Evolutionary conservation across 2,329 filamentous ascomycete genomes (phyloP).

Genomic region (Aspergillus floridensis): DNA sequence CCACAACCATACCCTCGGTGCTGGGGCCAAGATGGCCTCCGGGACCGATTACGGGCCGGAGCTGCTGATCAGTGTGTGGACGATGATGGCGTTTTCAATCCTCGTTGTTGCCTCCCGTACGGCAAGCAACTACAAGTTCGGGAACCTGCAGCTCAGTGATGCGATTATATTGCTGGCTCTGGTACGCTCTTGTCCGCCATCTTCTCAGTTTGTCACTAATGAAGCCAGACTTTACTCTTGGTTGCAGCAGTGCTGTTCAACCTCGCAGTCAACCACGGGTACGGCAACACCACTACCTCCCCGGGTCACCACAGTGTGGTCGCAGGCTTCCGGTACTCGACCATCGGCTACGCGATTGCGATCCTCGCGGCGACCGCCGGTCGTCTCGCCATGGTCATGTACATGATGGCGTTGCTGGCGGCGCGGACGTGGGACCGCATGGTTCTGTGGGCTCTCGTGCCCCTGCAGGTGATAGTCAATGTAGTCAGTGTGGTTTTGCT

Average conservation of each 20-base stretch:
- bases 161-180: background rate
- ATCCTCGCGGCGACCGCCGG: background rate
- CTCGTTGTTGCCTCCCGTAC: background rate
- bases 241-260: background rate
- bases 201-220: background rate
- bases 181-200: background rate
- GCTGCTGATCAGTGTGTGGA: background rate
- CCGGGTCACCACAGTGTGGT: background rate
- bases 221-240: background rate
- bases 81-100: slow-evolving; percentile 1
- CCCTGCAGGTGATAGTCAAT: background rate
- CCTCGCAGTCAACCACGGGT: background rate
- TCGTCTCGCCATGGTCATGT: background rate
- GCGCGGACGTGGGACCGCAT: background rate
- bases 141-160: background rate
- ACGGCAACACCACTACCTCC: background rate
- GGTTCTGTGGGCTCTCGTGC: background rate
- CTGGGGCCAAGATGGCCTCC: background rate
- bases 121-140: background rate
- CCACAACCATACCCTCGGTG: background rate
- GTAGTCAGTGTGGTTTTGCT: background rate
- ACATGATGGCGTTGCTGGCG: background rate
- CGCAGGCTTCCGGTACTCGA: background rate
- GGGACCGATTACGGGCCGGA: background rate
- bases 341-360: background rate